Evolutionary conservation across 2,329 filamentous ascomycete species (phyloP).

Genomic region (Elsinoe necatrix): DNA sequence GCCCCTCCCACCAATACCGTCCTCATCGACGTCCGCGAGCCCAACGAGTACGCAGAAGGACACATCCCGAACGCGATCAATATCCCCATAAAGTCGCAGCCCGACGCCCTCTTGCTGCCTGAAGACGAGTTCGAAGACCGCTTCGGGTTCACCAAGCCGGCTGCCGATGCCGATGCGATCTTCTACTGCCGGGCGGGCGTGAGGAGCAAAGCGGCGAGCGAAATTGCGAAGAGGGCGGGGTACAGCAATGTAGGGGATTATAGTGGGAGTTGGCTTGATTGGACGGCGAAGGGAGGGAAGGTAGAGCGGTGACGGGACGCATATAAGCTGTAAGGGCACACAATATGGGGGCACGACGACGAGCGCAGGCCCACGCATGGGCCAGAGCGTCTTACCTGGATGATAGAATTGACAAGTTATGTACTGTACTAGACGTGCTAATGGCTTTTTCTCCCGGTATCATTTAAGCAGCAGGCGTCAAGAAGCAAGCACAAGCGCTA

Average conservation of each 20-base stretch:
- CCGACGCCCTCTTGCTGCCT: conserved; percentile 70
- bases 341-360: neutral
- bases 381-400: neutral
- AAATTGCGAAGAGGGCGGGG: conserved; percentile 66
- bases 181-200: conserved; percentile 95
- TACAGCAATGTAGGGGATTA: conserved; percentile 67
- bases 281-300: conserved; percentile 63
- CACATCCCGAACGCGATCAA: conserved; percentile 74
- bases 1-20: neutral
- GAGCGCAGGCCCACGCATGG: neutral
- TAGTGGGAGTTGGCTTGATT: conserved; percentile 71
- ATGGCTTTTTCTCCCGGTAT: neutral
- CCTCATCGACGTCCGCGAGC: conserved; percentile 60
- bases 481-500: conserved; percentile 22
- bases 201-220: conserved; percentile 66
- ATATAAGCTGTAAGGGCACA: neutral
- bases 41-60: conserved; percentile 55
- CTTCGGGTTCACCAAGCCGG: conserved; percentile 68
- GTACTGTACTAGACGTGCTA: neutral
- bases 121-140: conserved; percentile 73
- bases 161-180: conserved; percentile 50
- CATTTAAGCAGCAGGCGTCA: conserved; percentile 17
- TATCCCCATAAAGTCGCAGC: conserved; percentile 67
- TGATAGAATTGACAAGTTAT: conserved; percentile 3
- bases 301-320: conserved; percentile 25